phyloP scores from a whole-genome alignment of 495 filamentous ascomycete genomes.

The Lophiotrema nucula region DNA sequence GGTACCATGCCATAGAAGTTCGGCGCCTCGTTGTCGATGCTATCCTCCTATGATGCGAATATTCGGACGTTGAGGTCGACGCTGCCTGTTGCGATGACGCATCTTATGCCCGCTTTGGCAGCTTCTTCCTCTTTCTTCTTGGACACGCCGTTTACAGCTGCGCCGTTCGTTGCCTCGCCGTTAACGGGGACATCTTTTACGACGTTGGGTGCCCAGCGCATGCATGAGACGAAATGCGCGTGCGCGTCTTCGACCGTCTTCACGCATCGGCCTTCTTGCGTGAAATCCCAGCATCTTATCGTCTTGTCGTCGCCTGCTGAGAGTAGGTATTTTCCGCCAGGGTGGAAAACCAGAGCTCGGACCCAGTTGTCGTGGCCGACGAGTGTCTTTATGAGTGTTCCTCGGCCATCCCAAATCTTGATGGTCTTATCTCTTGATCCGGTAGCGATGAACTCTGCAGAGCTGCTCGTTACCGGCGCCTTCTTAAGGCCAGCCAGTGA shows the following conservation, averaged over 20 bases:
- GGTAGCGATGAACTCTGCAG: conserved; percentile 88
- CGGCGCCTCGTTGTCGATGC: too few species aligned
- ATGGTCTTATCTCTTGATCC: conserved; percentile 90
- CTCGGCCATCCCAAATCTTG: conserved; percentile 83
- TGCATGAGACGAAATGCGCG: conserved; percentile 80
- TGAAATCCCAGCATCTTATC: conserved; percentile 90
- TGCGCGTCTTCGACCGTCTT: conserved; percentile 78
- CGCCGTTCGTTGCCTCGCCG: conserved; percentile 38
- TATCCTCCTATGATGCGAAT: conserved; percentile 48
- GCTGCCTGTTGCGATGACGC: conserved; percentile 64
- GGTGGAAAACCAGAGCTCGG: conserved; percentile 82
- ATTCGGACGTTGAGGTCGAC: conserved; percentile 63
- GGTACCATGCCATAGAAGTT: too few species aligned
- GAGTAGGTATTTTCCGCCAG: conserved; percentile 88
- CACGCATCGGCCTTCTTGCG: conserved; percentile 86
- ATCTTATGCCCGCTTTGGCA: conserved; percentile 53
- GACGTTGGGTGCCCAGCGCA: conserved; percentile 87
- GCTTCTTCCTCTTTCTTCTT: conserved; percentile 48
- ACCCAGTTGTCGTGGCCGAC: conserved; percentile 97
- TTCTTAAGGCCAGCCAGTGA: conserved; percentile 82
- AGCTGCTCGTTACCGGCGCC: conserved; percentile 66
- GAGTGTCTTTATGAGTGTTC: conserved; percentile 82
- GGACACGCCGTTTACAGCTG: conserved; percentile 49
- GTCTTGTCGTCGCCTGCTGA: conserved; percentile 88
- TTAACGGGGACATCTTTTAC: conserved; percentile 56